Conservation (phyloP, 805 yeast species). For the Metschnikowia koreensis region DNA sequence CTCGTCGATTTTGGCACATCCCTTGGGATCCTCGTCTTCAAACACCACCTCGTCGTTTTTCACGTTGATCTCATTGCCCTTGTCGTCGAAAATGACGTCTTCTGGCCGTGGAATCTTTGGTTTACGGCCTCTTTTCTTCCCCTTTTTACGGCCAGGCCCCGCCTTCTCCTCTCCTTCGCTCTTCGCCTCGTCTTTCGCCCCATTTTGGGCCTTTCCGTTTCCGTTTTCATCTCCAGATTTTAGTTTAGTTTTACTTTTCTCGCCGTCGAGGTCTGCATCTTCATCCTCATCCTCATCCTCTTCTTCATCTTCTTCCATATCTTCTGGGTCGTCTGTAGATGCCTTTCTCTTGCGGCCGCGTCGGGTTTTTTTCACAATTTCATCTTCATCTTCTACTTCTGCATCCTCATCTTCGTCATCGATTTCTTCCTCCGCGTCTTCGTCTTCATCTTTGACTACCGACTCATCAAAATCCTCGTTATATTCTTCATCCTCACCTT, state of each 20-base stretch:
- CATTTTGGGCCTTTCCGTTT: slow-evolving; percentile 2
- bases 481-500: slow-evolving; percentile 19
- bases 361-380: slow-evolving; percentile 4
- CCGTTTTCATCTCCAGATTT: slow-evolving; percentile 2
- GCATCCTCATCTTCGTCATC: slow-evolving; percentile 21
- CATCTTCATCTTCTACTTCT: slow-evolving; percentile 9
- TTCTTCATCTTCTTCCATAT: background rate
- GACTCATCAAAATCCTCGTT: slow-evolving; percentile 21
- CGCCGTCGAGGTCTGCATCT: background rate
- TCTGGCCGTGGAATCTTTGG: slow-evolving; percentile 36
- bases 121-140: slow-evolving; percentile 33
- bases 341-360: slow-evolving; percentile 19
- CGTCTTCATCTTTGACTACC: slow-evolving; percentile 17
- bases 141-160: slow-evolving; percentile 32
- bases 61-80: slow-evolving; percentile 64
- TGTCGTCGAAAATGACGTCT: slow-evolving; percentile 54
- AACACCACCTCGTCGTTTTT: slow-evolving; percentile 75
- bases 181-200: slow-evolving; percentile 3
- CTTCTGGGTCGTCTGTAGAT: slow-evolving; percentile 17
- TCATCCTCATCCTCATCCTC: no score
- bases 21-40: slow-evolving; percentile 69
- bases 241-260: background rate
- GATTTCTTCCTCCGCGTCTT: slow-evolving; percentile 13
- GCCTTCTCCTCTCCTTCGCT: slow-evolving; percentile 9
- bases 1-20: slow-evolving; percentile 68